phyloP scores from a whole-genome alignment of 208 protist species.

The Acanthamoeba culbertsoni region DNA sequence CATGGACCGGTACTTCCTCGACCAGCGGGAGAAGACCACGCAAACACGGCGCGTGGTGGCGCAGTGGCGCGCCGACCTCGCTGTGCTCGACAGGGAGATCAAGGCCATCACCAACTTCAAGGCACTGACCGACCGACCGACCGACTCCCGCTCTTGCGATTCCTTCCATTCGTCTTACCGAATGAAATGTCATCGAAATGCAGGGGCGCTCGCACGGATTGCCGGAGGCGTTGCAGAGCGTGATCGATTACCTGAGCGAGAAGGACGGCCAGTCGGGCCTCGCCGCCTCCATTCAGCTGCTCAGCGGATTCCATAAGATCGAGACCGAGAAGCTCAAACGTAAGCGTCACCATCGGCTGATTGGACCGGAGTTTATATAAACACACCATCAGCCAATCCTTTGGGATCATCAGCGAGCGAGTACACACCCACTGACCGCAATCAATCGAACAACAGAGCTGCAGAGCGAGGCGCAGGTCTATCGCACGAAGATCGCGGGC shows the following conservation, averaged over 20 bases:
- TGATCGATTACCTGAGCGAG: conserved; percentile 13
- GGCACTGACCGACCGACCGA: too few relatives aligned
- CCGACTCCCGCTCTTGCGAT: too few relatives aligned
- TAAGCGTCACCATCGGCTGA: not conserved
- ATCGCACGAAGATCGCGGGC: not conserved
- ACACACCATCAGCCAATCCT: too few relatives aligned
- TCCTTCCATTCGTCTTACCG: not conserved
- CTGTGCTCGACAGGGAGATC: not conserved
- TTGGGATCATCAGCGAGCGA: not conserved
- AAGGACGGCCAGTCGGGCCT: not conserved
- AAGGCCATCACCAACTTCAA: conserved; percentile 46
- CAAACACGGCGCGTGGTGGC: not conserved
- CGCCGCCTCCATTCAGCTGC: not conserved
- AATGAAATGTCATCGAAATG: not conserved
- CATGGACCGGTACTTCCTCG: conserved; percentile 47
- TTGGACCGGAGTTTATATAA: not conserved
- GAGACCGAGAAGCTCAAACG: conserved; percentile 1
- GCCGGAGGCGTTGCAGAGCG: conserved; percentile 1
- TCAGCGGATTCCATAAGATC: not conserved
- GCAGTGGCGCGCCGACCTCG: conserved; percentile 16
- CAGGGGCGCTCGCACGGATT: conserved; percentile 44
- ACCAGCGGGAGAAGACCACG: not conserved
- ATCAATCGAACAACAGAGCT: not conserved
- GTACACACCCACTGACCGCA: not conserved
- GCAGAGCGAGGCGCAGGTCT: not conserved